Evolutionary conservation across 2,329 filamentous ascomycete genomes (phyloP).

Genomic region (Pyrenophora tritici-repentis): DNA sequence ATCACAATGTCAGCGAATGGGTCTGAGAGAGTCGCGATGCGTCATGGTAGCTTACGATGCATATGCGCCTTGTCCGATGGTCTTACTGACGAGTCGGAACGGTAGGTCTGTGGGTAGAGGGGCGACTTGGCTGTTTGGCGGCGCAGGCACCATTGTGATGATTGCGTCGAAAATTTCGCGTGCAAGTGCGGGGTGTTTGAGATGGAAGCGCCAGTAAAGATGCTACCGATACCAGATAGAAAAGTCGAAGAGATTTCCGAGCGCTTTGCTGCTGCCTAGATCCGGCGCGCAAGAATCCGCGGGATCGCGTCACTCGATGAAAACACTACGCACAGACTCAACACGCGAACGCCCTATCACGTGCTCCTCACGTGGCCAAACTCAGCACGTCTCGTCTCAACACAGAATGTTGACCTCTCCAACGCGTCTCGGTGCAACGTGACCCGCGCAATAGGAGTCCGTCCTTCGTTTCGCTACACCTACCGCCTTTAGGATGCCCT

Average conservation of each 20-base stretch:
- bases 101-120: conserved; percentile 84
- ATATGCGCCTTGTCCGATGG: conserved; percentile 95
- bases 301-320: conserved; percentile 5
- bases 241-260: background rate
- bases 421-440: background rate
- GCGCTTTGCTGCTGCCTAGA: background rate
- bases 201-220: background rate
- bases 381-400: background rate
- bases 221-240: background rate
- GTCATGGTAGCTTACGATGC: conserved; percentile 66
- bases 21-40: no score
- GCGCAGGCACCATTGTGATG: conserved; percentile 28
- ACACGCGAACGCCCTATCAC: conserved; percentile 13
- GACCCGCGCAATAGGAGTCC: background rate
- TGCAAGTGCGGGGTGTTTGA: background rate
- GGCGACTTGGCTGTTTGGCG: conserved; percentile 74
- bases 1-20: background rate
- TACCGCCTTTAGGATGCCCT: background rate
- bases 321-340: conserved; percentile 13
- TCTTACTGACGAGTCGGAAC: conserved; percentile 94
- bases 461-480: background rate
- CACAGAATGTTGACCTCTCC: background rate
- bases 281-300: background rate
- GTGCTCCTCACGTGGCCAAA: background rate
- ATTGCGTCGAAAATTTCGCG: background rate